These are phyloP conservation scores for Oryza brachyantha DNA, from an alignment of 176 grass and related monocot species.

Conservation along the genomic window DNA sequence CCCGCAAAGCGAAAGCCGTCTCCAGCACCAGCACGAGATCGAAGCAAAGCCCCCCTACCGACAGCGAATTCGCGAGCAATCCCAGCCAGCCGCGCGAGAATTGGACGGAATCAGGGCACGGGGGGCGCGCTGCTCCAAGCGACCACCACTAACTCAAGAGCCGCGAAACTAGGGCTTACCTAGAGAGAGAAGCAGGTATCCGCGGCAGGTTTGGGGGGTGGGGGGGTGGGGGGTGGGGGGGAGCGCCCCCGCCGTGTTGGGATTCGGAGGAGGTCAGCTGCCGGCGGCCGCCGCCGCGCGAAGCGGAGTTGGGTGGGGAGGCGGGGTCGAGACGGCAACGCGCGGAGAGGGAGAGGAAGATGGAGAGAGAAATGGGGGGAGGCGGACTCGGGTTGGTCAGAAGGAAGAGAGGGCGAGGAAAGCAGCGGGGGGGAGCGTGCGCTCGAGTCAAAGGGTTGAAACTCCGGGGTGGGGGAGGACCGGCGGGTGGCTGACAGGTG, in stretches of 20 bases:
- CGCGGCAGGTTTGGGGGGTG: too few species aligned
- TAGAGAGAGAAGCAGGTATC: background rate
- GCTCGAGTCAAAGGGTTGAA: conserved; percentile 30
- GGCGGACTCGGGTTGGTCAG: conserved; percentile 20
- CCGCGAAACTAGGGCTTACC: background rate
- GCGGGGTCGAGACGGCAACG: conserved; percentile 24
- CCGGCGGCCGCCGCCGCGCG: conserved; percentile 1
- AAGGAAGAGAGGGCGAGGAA: conserved; percentile 21
- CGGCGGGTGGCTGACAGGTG: background rate
- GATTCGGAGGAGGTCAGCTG: background rate
- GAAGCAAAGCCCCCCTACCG: background rate
- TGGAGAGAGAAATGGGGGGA: background rate
- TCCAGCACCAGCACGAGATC: background rate
- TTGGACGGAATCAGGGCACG: background rate
- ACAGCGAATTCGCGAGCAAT: background rate
- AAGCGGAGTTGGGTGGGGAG: background rate
- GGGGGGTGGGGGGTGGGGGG: too few species aligned
- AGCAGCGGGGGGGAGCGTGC: background rate
- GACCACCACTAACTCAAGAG: background rate
- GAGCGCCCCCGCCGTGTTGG: background rate
- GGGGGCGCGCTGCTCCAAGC: background rate
- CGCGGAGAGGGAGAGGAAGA: background rate
- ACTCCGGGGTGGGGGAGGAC: background rate
- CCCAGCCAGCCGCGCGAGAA: background rate
- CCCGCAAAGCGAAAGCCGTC: background rate